Evolutionary conservation across 2,329 filamentous ascomycete genomes (phyloP).

Genomic region (Penicillium sp.): DNA sequence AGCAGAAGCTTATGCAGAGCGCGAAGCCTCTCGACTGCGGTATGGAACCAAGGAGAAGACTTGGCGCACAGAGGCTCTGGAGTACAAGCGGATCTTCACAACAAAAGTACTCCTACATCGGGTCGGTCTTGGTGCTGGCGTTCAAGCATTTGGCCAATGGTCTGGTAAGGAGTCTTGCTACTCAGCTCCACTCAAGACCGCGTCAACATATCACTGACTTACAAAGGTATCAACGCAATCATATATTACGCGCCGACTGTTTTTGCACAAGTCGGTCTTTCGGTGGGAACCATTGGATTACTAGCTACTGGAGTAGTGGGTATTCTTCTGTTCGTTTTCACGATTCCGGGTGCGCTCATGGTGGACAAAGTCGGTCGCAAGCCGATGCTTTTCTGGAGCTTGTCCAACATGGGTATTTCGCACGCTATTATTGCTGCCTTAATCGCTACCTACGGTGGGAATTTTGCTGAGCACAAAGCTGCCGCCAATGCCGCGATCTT

Average conservation of each 20-base stretch:
- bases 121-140: background rate
- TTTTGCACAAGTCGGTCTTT: background rate
- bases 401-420: background rate
- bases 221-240: background rate
- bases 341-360: background rate
- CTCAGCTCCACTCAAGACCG: too few species aligned
- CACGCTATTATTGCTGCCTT: background rate
- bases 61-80: too few species aligned
- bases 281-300: background rate
- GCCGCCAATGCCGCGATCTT: background rate
- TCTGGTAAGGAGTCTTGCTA: background rate
- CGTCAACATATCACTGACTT: too few species aligned
- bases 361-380: conserved; percentile 1
- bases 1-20: too few species aligned
- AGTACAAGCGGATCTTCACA: too few species aligned
- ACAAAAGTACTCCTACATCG: background rate
- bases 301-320: conserved; percentile 1
- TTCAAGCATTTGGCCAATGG: background rate
- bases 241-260: background rate
- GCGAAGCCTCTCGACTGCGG: too few species aligned
- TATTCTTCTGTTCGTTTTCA: background rate
- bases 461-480: background rate
- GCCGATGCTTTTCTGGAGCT: background rate
- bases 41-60: too few species aligned
- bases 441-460: background rate